Base-by-base conservation (phyloP, 108 stramenopile species). In the Nitzschia sp. region DNA sequence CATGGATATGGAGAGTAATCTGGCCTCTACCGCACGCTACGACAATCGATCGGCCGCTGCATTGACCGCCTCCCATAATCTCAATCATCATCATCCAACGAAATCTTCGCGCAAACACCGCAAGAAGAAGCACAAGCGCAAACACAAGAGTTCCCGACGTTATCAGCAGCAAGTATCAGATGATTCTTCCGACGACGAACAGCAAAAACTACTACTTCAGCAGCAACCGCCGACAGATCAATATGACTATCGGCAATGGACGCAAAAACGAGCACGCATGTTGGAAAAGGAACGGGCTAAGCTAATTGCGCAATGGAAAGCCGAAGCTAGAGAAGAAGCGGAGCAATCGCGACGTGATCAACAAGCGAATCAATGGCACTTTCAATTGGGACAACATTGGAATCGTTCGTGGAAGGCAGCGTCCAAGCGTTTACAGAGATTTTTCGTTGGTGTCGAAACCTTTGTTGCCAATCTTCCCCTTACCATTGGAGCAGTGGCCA, bases 391-490 rank as follows among this genome's bases (percentile, higher is more conserved):
- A 11, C 13, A 61, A 19, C 56, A 21, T 23, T 32, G 64, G 23
- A 31, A 48, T 15, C 46, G 26, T 15, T 18, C 46, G 23, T 47
- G 54, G 4, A 31, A 24, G 26, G 4, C 54, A 19, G 8, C 59
- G 38, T 29, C 33, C 30, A 29, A 19, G 6, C 21, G 30, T n/a
- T 17, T 35, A 5, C 35, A 54, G 21, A 38, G 68, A n/a, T 77
- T 69, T 15, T n/a, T 88, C 42, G 59, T 74, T 19, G 28, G 27
- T 69, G 64, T 69, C 54, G 72, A 88, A 80, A 66, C 79, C n/a
- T 85, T 89, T 31, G 74, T 92, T 67, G 78, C 79, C 31, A 92
- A 92, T 63, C 76, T 92, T 63, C 91, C 91, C 34, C 63, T 83
- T 5, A 81, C 87, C 29, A 85, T 92, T 32, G 85, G 87, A 34